These are phyloP conservation scores for Berkeleyomyces rouxiae DNA, from an alignment of 2,329 filamentous ascomycete species.

Conservation along the genomic window DNA sequence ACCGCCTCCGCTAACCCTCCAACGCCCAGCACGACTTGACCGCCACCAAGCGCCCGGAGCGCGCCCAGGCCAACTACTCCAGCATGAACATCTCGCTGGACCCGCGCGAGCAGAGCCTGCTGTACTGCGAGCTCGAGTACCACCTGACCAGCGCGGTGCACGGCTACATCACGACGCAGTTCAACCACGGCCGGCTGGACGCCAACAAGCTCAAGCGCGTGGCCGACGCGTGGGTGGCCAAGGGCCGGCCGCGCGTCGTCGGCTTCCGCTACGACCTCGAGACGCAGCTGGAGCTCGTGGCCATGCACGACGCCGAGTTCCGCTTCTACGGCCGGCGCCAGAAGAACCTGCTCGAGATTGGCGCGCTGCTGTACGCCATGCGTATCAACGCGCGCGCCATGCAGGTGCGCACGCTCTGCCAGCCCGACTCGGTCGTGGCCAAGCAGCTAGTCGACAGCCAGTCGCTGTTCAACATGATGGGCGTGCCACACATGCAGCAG, in stretches of 20 bases:
- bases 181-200: slow-evolving; percentile 38
- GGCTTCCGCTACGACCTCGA: slow-evolving; percentile 44
- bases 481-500: slow-evolving; percentile 28
- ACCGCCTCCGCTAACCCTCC: background rate
- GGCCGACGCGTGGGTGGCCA: slow-evolving; percentile 33
- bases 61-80: slow-evolving; percentile 12
- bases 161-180: slow-evolving; percentile 34
- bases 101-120: slow-evolving; percentile 38
- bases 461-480: slow-evolving; percentile 33
- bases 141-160: slow-evolving; percentile 34
- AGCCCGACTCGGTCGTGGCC: slow-evolving; percentile 39
- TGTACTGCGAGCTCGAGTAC: slow-evolving; percentile 44
- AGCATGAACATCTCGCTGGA: slow-evolving; percentile 33
- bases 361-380: slow-evolving; percentile 34
- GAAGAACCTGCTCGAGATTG: slow-evolving; percentile 26
- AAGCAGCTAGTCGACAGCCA: slow-evolving; percentile 40
- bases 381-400: slow-evolving; percentile 35
- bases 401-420: slow-evolving; percentile 38
- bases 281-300: slow-evolving; percentile 40
- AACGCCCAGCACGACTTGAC: background rate
- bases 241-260: slow-evolving; percentile 37
- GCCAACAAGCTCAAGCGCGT: slow-evolving; percentile 34
- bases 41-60: background rate
- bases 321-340: slow-evolving; percentile 36
- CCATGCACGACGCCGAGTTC: slow-evolving; percentile 34